Base-by-base conservation (phyloP, 1,139 yeast genomes). In the Petasospora rhodanensis region DNA sequence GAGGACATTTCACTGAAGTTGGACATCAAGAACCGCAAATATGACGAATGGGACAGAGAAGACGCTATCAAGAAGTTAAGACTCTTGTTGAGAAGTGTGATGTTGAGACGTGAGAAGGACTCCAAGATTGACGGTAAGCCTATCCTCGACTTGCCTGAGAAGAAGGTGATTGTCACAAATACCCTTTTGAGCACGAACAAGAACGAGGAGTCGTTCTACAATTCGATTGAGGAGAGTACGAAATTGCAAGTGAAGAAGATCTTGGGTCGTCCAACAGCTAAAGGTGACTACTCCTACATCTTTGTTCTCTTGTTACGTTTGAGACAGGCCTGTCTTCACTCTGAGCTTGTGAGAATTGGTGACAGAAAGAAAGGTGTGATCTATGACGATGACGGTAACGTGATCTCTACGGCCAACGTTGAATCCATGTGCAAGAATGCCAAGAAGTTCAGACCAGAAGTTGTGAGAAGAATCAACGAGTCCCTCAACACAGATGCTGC, bases 311-410 rank as follows among this genome's bases (percentile, higher is more conserved):
- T 91, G 40, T 61, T 89, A 29, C 69, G 97, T 32, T 66, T 91
- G 47, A 70, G 98, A 41, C 97, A 91, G 59, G 93, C 95, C 3
- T 85, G 96, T 54, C 79, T 89, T 49, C 97, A 91, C 57, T 76
- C 79, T 26, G 79, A 73, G 47, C 63, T 91, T 37, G 91, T 86
- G 23, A 73, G 76, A 41, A 65, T 82, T 34, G 89, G 89, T 17
- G 73, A 68, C 47, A 55, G 64, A 46, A 68, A 59, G 41, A 60
- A 38, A 28, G 52, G 52, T 24, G 40, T 44, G 9, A 14, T 34
- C 9, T 45, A 42, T 30, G 57, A 49, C 22, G 46, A 45, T 4
- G 51, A 45, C 12, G 53, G 51, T 28, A 41, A 41, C 26, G 37
- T 38, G 10, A 32, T 37, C 6, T 28, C 40, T 7, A 37, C 32